Evolutionary conservation across 805 yeast species (phyloP).

Genomic region (Ogataea chonburiensis): DNA sequence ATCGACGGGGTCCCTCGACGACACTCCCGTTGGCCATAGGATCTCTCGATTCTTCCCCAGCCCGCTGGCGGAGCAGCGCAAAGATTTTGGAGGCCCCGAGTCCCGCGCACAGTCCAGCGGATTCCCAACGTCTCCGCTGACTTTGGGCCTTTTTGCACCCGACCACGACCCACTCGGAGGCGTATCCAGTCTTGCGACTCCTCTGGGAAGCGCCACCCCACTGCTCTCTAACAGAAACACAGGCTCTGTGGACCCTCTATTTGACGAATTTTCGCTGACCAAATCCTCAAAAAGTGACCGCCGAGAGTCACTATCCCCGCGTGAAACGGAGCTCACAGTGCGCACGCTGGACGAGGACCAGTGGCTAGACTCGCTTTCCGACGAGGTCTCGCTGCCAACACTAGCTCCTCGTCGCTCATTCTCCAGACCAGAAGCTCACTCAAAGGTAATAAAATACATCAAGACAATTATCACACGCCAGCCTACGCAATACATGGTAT

Average conservation of each 20-base stretch:
- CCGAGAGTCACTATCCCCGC: constrained; percentile 1
- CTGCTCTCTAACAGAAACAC: constrained; percentile 5
- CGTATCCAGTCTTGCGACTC: constrained; percentile 4
- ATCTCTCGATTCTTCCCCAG: constrained; percentile 38
- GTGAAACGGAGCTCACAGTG: not conserved
- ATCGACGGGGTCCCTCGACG: constrained; percentile 20
- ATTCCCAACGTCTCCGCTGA: constrained; percentile 22
- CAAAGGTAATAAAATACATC: constrained; percentile 24
- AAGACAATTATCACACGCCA: constrained; percentile 29
- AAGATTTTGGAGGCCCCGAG: constrained; percentile 15
- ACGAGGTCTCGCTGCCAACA: constrained; percentile 6
- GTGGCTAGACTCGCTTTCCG: not conserved
- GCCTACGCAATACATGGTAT: constrained; percentile 26
- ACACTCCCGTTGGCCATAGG: constrained; percentile 26
- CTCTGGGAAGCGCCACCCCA: constrained; percentile 13
- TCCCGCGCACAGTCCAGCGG: constrained; percentile 24
- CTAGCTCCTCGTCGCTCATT: constrained; percentile 1
- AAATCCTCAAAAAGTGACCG: too few species aligned
- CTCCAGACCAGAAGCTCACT: constrained; percentile 9
- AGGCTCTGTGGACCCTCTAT: constrained; percentile 18
- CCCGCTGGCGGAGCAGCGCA: constrained; percentile 28
- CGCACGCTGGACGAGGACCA: constrained; percentile 4
- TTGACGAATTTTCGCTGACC: constrained; percentile 22
- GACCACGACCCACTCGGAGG: constrained; percentile 2
- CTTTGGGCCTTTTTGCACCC: constrained; percentile 17